These are phyloP conservation scores for Podospora conica DNA, from an alignment of 495 filamentous ascomycete species.

Conservation along the genomic window DNA sequence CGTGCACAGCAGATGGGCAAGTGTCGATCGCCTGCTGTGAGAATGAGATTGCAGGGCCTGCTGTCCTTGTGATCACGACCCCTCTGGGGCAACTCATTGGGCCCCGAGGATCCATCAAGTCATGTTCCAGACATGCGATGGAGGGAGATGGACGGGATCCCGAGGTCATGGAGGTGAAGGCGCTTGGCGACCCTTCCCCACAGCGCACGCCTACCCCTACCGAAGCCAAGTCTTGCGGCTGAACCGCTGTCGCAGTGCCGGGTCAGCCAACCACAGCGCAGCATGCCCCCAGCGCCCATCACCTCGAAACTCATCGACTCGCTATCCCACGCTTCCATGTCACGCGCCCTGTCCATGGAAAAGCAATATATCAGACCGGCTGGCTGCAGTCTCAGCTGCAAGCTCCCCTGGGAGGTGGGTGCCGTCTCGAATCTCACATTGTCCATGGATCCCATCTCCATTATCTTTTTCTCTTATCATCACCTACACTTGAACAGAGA, in stretches of 20 bases:
- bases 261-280: constrained; percentile 1
- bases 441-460: background rate
- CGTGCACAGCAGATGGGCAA: background rate
- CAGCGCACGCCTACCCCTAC: background rate
- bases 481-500: too few species aligned
- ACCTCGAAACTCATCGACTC: background rate
- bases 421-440: background rate
- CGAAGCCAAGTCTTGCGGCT: constrained; percentile 9
- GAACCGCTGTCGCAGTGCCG: constrained; percentile 2
- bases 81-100: background rate
- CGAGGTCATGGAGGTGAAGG: background rate
- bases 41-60: background rate
- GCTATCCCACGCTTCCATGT: background rate
- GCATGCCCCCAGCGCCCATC: background rate
- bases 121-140: constrained; percentile 1
- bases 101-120: background rate
- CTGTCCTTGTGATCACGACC: background rate
- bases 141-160: background rate
- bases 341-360: background rate
- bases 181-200: constrained; percentile 5
- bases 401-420: too few species aligned
- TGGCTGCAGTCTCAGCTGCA: background rate
- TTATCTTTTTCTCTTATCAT: background rate
- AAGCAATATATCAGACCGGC: background rate
- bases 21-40: background rate